Conservation (phyloP, 1,284 basidiomycete species). For the Schizophyllum commune region DNA sequence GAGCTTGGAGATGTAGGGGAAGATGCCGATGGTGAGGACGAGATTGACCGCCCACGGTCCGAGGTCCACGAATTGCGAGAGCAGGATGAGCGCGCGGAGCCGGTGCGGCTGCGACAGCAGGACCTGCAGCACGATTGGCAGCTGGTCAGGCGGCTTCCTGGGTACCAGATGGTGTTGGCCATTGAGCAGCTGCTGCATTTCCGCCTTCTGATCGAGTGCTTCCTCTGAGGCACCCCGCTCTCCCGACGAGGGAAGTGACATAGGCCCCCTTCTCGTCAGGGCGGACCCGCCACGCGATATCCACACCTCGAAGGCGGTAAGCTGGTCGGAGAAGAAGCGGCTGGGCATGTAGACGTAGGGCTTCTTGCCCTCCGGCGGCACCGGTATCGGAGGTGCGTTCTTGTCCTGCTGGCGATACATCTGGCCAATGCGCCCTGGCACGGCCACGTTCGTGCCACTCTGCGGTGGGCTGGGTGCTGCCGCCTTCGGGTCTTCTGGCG, state of each 20-base stretch:
- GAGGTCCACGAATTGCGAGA: slow-evolving; percentile 96
- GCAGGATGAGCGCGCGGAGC: slow-evolving; percentile 89
- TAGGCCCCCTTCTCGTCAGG: slow-evolving; percentile 65
- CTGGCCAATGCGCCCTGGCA: slow-evolving; percentile 31
- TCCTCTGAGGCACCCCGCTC: slow-evolving; percentile 19
- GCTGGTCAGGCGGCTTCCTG: slow-evolving; percentile 89
- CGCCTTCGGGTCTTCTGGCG: slow-evolving; percentile 32
- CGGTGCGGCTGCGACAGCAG: slow-evolving; percentile 95
- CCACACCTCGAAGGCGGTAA: slow-evolving; percentile 98
- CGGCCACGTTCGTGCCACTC: slow-evolving; percentile 8
- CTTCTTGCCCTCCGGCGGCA: slow-evolving; percentile 13
- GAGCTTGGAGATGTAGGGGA: slow-evolving; percentile 96
- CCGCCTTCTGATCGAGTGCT: slow-evolving; percentile 9
- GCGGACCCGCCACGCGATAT: slow-evolving; percentile 86
- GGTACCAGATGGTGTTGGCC: slow-evolving; percentile 61
- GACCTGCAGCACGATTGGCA: slow-evolving; percentile 96
- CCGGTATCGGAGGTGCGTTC: slow-evolving; percentile 17
- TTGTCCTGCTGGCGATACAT: slow-evolving; percentile 18
- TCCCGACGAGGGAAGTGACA: slow-evolving; percentile 51
- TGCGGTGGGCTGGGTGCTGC: slow-evolving; percentile 2
- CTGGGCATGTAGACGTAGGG: slow-evolving; percentile 76
- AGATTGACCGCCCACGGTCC: slow-evolving; percentile 98
- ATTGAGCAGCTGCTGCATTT: slow-evolving; percentile 16
- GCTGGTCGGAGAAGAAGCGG: slow-evolving; percentile 92
- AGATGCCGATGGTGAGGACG: slow-evolving; percentile 96